Evolutionary conservation across 352 stramenopile genomes (phyloP).

Genomic region (Pythium scleroteichum): DNA sequence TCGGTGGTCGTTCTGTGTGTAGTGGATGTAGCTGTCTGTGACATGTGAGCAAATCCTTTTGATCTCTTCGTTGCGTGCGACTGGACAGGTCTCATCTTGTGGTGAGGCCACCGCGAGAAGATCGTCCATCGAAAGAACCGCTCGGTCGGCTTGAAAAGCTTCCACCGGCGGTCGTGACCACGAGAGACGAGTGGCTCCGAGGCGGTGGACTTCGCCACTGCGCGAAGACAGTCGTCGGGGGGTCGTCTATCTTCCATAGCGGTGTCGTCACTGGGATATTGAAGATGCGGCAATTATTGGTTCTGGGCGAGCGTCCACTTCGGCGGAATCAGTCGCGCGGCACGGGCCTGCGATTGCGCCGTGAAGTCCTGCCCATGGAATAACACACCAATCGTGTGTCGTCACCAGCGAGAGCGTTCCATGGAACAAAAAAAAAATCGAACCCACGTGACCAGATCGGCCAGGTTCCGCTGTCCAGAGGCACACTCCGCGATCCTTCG

Average conservation of each 20-base stretch:
- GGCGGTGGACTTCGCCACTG: no score
- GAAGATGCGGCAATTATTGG: no score
- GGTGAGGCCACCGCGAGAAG: not conserved
- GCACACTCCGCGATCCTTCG: not conserved
- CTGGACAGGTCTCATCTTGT: no score
- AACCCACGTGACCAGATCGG: slow-evolving; percentile 1
- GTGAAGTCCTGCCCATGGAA: slow-evolving; percentile 9
- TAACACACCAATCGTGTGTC: slow-evolving; percentile 12
- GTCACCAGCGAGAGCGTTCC: slow-evolving; percentile 8
- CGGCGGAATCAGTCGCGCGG: not conserved
- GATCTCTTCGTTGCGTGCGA: no score
- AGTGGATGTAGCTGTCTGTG: not conserved
- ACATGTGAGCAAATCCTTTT: not conserved
- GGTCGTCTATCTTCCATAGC: not conserved
- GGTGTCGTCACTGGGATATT: no score
- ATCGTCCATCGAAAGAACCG: slow-evolving; percentile 5
- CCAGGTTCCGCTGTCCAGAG: not conserved
- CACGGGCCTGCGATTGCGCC: not conserved
- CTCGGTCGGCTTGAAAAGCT: not conserved
- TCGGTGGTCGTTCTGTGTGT: not conserved
- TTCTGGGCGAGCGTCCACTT: no score
- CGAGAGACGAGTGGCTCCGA: not conserved
- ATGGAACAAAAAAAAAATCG: slow-evolving; percentile 15
- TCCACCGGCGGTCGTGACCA: no score
- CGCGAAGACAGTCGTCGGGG: not conserved